Evolutionary conservation across 2,329 filamentous ascomycete species (phyloP).

Genomic region (Scedosporium apiospermum): DNA sequence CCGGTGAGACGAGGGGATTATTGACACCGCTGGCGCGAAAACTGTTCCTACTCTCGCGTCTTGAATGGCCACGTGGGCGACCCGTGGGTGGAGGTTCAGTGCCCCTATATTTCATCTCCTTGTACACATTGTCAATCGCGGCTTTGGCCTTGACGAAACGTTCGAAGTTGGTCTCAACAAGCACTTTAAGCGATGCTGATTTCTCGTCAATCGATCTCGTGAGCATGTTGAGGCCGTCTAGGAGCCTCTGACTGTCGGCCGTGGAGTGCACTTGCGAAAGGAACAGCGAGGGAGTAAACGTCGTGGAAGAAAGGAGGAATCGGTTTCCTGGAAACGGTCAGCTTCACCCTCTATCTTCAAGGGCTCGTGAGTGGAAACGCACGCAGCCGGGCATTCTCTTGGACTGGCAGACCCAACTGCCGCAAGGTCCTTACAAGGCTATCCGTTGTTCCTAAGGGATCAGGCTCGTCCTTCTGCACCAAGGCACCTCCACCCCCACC

Average conservation of each 20-base stretch:
- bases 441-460: constrained; percentile 79
- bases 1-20: constrained; percentile 26
- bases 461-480: constrained; percentile 84
- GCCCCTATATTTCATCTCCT: constrained; percentile 80
- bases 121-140: constrained; percentile 97
- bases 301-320: constrained; percentile 90
- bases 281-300: constrained; percentile 86
- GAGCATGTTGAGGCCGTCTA: constrained; percentile 75
- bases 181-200: constrained; percentile 87
- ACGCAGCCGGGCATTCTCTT: constrained; percentile 75
- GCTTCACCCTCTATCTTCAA: not conserved
- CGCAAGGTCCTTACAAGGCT: constrained; percentile 78
- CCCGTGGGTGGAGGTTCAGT: constrained; percentile 36
- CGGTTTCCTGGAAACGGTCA: constrained; percentile 55
- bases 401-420: constrained; percentile 66
- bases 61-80: constrained; percentile 45
- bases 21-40: constrained; percentile 42
- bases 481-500: constrained; percentile 59
- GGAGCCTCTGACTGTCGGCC: constrained; percentile 71
- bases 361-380: constrained; percentile 22
- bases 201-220: constrained; percentile 95
- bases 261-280: constrained; percentile 83
- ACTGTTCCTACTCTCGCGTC: constrained; percentile 58
- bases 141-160: constrained; percentile 95
- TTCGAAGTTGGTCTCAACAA: constrained; percentile 97